phyloP scores from a whole-genome alignment of 2,329 filamentous ascomycete genomes.

The Stachybotrys chlorohalonatus region DNA sequence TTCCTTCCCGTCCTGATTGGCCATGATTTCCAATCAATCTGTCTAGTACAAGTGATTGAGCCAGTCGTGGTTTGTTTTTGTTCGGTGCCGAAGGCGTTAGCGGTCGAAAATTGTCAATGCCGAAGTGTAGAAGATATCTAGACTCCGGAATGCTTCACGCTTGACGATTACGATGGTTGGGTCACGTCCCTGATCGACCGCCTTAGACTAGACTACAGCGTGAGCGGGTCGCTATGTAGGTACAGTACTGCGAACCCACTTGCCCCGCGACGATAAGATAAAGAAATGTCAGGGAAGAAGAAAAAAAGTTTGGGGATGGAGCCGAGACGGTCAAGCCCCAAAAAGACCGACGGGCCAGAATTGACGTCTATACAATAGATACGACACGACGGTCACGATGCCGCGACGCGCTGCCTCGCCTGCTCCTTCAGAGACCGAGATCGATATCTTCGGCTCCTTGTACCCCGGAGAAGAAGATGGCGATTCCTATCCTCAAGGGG shows the following conservation, averaged over 20 bases:
- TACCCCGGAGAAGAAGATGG: slow-evolving; percentile 53
- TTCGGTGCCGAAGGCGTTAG: too few species aligned
- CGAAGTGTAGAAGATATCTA: too few species aligned
- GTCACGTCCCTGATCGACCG: too few species aligned
- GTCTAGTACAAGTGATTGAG: background rate
- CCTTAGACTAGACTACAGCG: too few species aligned
- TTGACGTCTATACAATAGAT: background rate
- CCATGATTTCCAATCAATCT: slow-evolving; percentile 18
- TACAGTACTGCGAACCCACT: too few species aligned
- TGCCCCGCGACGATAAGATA: slow-evolving; percentile 31
- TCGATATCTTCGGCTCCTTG: slow-evolving; percentile 77
- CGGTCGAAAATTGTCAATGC: too few species aligned
- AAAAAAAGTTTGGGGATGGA: slow-evolving; percentile 18
- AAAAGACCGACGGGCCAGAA: background rate
- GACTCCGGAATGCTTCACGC: too few species aligned
- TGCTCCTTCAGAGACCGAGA: slow-evolving; percentile 76
- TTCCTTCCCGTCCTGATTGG: slow-evolving; percentile 32
- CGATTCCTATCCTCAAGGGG: slow-evolving; percentile 21
- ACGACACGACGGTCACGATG: slow-evolving; percentile 39
- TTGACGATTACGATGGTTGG: too few species aligned
- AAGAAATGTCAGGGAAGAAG: slow-evolving; percentile 8
- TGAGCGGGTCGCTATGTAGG: too few species aligned
- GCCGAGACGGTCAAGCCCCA: background rate
- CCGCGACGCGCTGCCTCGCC: slow-evolving; percentile 68
- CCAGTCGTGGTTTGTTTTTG: too few species aligned